phyloP scores from a whole-genome alignment of 768 basidiomycete species.

The Phylloporus sp. region DNA sequence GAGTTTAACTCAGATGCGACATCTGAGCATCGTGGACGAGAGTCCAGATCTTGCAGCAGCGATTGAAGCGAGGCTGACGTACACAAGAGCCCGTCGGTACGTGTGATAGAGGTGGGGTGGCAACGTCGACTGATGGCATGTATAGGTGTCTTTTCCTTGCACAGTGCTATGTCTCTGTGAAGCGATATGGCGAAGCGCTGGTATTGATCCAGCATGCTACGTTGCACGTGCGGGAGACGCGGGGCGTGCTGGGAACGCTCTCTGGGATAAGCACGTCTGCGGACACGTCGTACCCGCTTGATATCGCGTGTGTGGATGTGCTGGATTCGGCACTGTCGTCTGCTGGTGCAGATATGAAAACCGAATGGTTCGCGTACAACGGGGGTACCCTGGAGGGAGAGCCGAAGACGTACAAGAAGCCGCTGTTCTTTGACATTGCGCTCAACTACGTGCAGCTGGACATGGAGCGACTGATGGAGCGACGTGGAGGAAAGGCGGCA shows the following conservation, averaged over 20 bases:
- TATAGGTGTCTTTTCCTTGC: conserved; percentile 71
- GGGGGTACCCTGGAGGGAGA: conserved; percentile 52
- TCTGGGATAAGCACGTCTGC: conserved; percentile 38
- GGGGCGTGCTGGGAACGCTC: conserved; percentile 46
- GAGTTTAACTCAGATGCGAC: conserved; percentile 78
- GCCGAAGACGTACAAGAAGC: conserved; percentile 62
- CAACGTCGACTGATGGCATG: conserved; percentile 1
- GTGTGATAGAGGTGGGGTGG: conserved; percentile 7
- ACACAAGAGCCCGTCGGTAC: conserved; percentile 70
- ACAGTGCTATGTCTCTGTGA: conserved; percentile 63
- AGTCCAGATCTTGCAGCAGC: conserved; percentile 76
- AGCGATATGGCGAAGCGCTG: conserved; percentile 69
- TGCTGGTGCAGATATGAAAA: conserved; percentile 52
- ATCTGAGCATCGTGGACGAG: conserved; percentile 81
- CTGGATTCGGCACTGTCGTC: conserved; percentile 50
- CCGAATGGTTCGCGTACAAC: conserved; percentile 75
- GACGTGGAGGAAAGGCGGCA: conserved; percentile 60
- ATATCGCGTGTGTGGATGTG: conserved; percentile 35
- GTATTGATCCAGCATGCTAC: conserved; percentile 65
- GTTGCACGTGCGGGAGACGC: conserved; percentile 71
- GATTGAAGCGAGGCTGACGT: conserved; percentile 70
- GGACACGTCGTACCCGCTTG: conserved; percentile 51
- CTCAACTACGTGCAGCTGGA: conserved; percentile 88
- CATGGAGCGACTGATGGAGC: conserved; percentile 66
- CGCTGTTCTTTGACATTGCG: conserved; percentile 90